Evolutionary conservation across 2,329 filamentous ascomycete genomes (phyloP).

Genomic region (Aureobasidium sp.): DNA sequence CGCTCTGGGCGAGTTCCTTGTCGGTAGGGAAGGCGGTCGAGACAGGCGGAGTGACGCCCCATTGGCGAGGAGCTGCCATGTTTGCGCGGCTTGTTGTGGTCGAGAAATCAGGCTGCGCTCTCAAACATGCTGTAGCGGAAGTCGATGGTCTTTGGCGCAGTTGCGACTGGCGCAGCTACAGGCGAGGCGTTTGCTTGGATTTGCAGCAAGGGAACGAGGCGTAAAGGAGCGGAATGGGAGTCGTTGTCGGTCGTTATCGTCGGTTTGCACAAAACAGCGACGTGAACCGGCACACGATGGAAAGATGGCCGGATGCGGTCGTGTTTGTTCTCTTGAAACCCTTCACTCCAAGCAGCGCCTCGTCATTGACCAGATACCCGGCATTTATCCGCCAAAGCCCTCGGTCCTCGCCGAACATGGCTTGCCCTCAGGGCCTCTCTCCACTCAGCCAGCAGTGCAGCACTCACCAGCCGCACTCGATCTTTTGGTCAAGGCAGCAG

Average conservation of each 20-base stretch:
- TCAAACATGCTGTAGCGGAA: background rate
- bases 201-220: background rate
- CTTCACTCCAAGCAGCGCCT: background rate
- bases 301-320: background rate
- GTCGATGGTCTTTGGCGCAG: background rate
- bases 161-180: background rate
- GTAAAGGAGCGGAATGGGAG: background rate
- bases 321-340: background rate
- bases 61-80: slow-evolving; percentile 33
- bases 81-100: background rate
- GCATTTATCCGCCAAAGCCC: background rate
- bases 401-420: background rate
- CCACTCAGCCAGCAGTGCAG: background rate
- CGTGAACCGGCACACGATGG: background rate
- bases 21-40: slow-evolving; percentile 68
- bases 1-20: slow-evolving; percentile 66
- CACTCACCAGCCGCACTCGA: background rate
- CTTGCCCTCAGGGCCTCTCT: background rate
- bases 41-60: slow-evolving; percentile 78
- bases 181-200: background rate
- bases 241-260: background rate
- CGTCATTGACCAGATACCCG: background rate
- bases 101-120: background rate
- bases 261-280: background rate
- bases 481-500: background rate